Conservation (phyloP, 176 grass and related monocot genomes). For the Ensete glaucum region DNA sequence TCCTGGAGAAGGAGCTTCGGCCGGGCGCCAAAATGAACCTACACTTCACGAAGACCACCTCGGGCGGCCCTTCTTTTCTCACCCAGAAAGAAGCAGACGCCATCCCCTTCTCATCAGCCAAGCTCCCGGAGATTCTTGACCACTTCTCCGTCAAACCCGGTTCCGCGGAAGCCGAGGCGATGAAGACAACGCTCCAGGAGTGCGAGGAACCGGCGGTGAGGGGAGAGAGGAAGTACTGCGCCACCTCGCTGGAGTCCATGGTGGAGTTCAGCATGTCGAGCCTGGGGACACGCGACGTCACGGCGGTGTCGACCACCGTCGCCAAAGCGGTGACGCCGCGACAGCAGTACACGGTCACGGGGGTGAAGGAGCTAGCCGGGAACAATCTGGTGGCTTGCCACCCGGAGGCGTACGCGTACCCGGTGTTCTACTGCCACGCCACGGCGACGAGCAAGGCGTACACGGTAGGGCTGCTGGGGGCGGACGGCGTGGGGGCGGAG, state of each 20-base stretch:
- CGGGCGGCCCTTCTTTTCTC: not conserved
- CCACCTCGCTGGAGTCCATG: constrained; percentile 28
- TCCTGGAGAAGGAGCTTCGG: not conserved
- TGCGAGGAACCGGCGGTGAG: constrained; percentile 7
- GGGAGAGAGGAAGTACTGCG: constrained; percentile 12
- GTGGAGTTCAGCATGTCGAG: constrained; percentile 8
- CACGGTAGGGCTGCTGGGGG: constrained; percentile 4
- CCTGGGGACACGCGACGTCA: not conserved
- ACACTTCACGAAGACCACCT: constrained; percentile 4
- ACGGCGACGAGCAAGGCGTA: not conserved
- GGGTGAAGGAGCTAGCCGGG: not conserved
- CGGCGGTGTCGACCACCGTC: constrained; percentile 1
- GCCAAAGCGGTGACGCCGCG: not conserved
- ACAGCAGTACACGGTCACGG: constrained; percentile 10
- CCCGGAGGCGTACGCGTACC: constrained; percentile 5
- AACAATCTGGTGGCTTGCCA: constrained; percentile 9
- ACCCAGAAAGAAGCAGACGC: not conserved
- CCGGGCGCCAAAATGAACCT: not conserved
- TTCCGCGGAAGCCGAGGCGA: not conserved
- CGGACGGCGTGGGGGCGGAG: not conserved
- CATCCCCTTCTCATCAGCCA: constrained; percentile 10
- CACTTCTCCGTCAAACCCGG: constrained; percentile 1
- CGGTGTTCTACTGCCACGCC: constrained; percentile 23
- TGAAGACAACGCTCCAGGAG: not conserved
- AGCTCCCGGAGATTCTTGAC: constrained; percentile 3